Base-by-base conservation (phyloP, 768 basidiomycete species). In the Macrolepiota albuminosa region DNA sequence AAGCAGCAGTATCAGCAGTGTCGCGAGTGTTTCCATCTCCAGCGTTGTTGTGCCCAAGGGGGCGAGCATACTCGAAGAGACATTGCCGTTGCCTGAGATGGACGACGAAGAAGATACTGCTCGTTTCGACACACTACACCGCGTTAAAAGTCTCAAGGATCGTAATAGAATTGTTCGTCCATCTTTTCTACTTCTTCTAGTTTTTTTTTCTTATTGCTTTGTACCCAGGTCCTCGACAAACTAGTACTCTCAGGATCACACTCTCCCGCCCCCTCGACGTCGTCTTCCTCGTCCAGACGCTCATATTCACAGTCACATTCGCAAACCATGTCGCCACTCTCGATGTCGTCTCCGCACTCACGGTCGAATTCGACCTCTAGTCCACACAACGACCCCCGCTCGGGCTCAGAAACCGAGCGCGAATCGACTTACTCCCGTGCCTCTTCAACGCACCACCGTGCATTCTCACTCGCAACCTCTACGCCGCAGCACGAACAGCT, bases 331-430 rank as follows among this genome's bases (percentile, higher is more conserved):
- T 74, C 60, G 4, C 45, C 71, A 64, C 34, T 21, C 33, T 58
- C 71, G 75, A 56, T 58, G 14, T 14, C 39, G 13, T 39, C 64
- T 64, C 50, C 62, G 49, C 50, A 51, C 67, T 60, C 70, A 65
- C 57, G 62, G 65, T 64, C 72, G 60, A 65, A 72, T 64, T 47
- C 62, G 62, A 37, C 73, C 75, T 53, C 75, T 2, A 40, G 18
- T 43, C 24, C 51, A 4, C 37, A 53, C 52, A 52, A 58, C 43
- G 63, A 64, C 31, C 75, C 52, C 63, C 78, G 80, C 56, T 92
- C 90, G 7, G 91, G 91, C 36, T 92, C 89, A 2, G 91, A 92
- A 70, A 93, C 91, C 0, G 91, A 93, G 70, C 84, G 88, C 47
- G 89, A 91, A 71, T 81, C 78, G 42, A 68, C 63, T 6, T 60